Evolutionary conservation across 1,284 basidiomycete species (phyloP), one percentile per base, ranked within the genome.

Genomic region (Ceratobasidium sp.): DNA sequence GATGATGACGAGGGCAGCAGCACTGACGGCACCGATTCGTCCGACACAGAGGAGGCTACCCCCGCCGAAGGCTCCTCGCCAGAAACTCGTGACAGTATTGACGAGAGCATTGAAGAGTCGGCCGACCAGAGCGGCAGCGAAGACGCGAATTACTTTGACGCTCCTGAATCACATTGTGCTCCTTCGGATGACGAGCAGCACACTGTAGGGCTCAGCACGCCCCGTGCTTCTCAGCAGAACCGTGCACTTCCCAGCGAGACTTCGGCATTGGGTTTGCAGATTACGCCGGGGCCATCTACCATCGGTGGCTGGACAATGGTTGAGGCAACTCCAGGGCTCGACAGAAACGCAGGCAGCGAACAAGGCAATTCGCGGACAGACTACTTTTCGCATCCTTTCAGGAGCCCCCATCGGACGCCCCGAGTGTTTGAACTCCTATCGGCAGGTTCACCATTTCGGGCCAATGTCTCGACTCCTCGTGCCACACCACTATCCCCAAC

Each of bases 221-320:
- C 65, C 11, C 65, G 65, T 34, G 65, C 51, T 56, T 68, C 65
- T 24, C 27, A 43, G 19, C 65, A 56, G 34, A 68, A 54, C 49
- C 51, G 34, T n/a, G 24, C 48, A 8, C 65, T 68, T 27, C 39
- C 29, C 31, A 59, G 19, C 31, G 65, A 56, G 51, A 43, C 49
- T 19, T 68, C 65, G 65, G 65, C 65, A n/a, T 31, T 68, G 46
- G 65, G 65, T 8, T n/a, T 68, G 2, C 65, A 68, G 56, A 68
- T 68, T 37, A 53, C 65, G 34, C 34, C 65, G 22, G 51, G 65
- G 4, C 34, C 51, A 27, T 56, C 65, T 31, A 56, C 51, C 9
- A 54, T 68, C 34, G 37, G 34, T 68, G 51, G 65, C n/a, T 37
- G 31, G 56, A 56, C 51, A 16, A 9, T 68, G 16, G 51, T 54